These are phyloP conservation scores for Anisodus acutangulus DNA, from an alignment of 257 asterid species.

Conservation along the genomic window DNA sequence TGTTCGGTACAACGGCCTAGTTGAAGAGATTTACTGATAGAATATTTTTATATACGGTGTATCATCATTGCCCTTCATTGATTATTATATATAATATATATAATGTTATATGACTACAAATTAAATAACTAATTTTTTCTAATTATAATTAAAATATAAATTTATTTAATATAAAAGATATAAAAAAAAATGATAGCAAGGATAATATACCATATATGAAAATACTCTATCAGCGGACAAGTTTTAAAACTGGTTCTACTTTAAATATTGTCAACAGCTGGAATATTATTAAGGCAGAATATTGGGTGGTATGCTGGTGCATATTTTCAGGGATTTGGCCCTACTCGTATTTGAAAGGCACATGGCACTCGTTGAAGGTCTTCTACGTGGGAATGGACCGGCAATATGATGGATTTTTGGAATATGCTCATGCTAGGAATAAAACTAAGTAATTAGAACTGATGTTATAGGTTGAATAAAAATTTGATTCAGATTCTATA, in stretches of 20 bases:
- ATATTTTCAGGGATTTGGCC: neutral
- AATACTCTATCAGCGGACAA: neutral
- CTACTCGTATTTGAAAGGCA: neutral
- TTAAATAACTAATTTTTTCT: too few species aligned
- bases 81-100: too few species aligned
- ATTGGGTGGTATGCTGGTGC: neutral
- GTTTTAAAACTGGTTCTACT: neutral
- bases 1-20: neutral
- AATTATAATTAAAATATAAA: too few species aligned
- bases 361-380: neutral
- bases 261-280: slow-evolving; percentile 14
- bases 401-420: neutral
- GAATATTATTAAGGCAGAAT: slow-evolving; percentile 10
- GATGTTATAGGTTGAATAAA: too few species aligned
- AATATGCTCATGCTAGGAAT: neutral
- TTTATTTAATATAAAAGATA: too few species aligned
- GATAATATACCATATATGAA: too few species aligned
- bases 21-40: neutral
- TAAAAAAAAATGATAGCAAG: too few species aligned
- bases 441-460: neutral
- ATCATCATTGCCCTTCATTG: too few species aligned
- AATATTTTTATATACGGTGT: too few species aligned
- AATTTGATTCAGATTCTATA: too few species aligned
- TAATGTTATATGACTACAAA: too few species aligned
- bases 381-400: neutral